Evolutionary conservation across 768 basidiomycete species (phyloP).

Genomic region (Rhizopogon sp.): DNA sequence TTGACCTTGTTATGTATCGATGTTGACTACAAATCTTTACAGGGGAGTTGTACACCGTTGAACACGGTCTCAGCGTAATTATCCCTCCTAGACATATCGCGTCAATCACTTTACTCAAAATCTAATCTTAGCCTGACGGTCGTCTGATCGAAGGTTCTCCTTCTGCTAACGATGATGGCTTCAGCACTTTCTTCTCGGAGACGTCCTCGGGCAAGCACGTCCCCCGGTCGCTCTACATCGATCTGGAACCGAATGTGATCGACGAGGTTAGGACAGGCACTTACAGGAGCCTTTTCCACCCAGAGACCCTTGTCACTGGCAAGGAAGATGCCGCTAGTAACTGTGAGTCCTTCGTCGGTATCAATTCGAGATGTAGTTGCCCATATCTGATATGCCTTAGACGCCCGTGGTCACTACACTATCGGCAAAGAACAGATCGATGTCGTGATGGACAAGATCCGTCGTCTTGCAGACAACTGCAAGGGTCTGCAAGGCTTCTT

Average conservation of each 20-base stretch:
- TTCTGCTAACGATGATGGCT: constrained; percentile 79
- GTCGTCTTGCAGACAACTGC: constrained; percentile 95
- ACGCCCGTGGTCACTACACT: constrained; percentile 97
- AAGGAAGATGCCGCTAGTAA: constrained; percentile 99
- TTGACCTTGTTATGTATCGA: neutral
- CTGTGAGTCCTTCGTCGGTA: constrained; percentile 47
- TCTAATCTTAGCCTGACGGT: constrained; percentile 77
- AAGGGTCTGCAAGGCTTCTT: constrained; percentile 97
- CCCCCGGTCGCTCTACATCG: constrained; percentile 95
- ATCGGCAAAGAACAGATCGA: constrained; percentile 98
- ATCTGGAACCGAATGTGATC: constrained; percentile 96
- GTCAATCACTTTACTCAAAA: constrained; percentile 14
- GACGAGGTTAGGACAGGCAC: constrained; percentile 95
- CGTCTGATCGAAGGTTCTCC: constrained; percentile 78
- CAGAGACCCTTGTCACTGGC: constrained; percentile 95
- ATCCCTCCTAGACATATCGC: constrained; percentile 3
- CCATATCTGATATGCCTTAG: constrained; percentile 34
- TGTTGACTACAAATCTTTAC: constrained; percentile 21
- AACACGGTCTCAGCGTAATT: constrained; percentile 91
- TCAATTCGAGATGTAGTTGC: neutral
- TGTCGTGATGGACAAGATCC: constrained; percentile 91
- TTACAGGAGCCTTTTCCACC: constrained; percentile 97
- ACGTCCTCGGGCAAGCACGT: constrained; percentile 95
- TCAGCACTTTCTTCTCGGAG: constrained; percentile 99
- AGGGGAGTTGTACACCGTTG: constrained; percentile 99